Base-by-base conservation (phyloP, 305 asterid species). In the Fraxinus nigra region DNA sequence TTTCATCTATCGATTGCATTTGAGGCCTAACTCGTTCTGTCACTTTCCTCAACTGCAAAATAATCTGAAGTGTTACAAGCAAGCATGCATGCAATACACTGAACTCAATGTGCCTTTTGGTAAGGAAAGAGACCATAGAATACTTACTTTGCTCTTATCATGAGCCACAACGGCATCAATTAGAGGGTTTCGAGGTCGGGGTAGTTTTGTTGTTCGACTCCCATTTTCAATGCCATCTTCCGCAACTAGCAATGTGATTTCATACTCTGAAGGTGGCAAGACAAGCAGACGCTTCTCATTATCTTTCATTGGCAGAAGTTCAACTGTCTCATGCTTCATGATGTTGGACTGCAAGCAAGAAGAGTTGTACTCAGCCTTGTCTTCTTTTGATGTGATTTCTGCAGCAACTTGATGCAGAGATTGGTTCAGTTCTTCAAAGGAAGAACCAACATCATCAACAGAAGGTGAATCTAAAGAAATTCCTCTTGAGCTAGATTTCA, bases 141-240 rank as follows among this genome's bases (percentile, higher is more conserved):
- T 76, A 86, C 93, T 83, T 87, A 94, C 99, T 89, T 93, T 94
- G 92, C 91, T 94, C 87, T 93, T 91, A 83, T 96, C 97, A 81
- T 87, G 94, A 72, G 93, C 90, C 82, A 89, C 87, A 78, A 87
- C 90, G 83, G 90, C 93, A 79, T 93, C 95, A 22, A 94, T 80
- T 35, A 93, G 89, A 84, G 98, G 95, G 90, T 85, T 90, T 56
- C 88, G 89, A 43, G 94, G 93, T 79, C 89, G 86, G 16, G 91
- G 93, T 30, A 89, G 86, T 88, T 92, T 92, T 83, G 38, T 78
- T 48, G 83, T 77, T 75, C 78, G 87, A 82, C 67, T 88, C 40
- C 84, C 93, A 73, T 88, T 88, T 80, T 77, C 67, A 79, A 67
- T 81, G 78, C 85, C 90, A 24, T 80, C 91, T 81, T 89, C 93